A percentile compares a stretch with the other conserved stretches of the same genome.
These are phyloP conservation scores for Guyanaporus albipodus DNA, from an alignment of 768 basidiomycete genomes.

Conservation along the genomic window DNA sequence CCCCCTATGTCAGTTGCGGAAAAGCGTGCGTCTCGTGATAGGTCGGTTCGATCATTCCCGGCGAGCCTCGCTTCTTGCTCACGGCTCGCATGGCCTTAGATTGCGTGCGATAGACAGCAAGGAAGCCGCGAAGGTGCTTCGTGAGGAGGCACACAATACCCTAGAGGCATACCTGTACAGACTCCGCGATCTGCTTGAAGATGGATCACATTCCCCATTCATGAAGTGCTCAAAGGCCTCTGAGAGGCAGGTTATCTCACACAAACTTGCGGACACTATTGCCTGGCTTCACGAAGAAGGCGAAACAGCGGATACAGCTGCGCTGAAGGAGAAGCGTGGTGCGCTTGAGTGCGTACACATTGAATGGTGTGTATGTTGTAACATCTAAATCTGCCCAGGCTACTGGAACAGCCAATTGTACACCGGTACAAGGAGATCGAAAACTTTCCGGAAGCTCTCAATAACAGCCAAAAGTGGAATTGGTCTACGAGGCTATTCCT, in stretches of 20 bases:
- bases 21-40: conserved; percentile 67
- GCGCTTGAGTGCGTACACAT: conserved; percentile 69
- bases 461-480: conserved; percentile 82
- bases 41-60: conserved; percentile 43
- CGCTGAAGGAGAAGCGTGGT: conserved; percentile 70
- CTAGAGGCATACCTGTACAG: conserved; percentile 94
- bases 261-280: conserved; percentile 69
- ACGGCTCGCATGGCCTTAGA: conserved; percentile 37
- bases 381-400: conserved; percentile 38
- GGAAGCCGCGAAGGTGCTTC: conserved; percentile 70
- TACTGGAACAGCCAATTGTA: conserved; percentile 75
- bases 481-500: conserved; percentile 89
- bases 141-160: conserved; percentile 87
- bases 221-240: conserved; percentile 73
- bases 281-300: conserved; percentile 82
- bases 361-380: background rate
- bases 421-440: conserved; percentile 88
- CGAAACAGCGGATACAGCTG: conserved; percentile 74
- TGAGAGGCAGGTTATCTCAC: conserved; percentile 66
- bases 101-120: conserved; percentile 73
- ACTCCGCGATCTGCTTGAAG: conserved; percentile 75
- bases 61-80: background rate
- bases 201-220: conserved; percentile 68
- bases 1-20: conserved; percentile 74
- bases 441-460: conserved; percentile 77